Percentiles rank a stretch among this genome's conserved stretches.
Evolutionary conservation across 2,329 filamentous ascomycete species (phyloP).

Genomic region (Aaosphaeria arxii): DNA sequence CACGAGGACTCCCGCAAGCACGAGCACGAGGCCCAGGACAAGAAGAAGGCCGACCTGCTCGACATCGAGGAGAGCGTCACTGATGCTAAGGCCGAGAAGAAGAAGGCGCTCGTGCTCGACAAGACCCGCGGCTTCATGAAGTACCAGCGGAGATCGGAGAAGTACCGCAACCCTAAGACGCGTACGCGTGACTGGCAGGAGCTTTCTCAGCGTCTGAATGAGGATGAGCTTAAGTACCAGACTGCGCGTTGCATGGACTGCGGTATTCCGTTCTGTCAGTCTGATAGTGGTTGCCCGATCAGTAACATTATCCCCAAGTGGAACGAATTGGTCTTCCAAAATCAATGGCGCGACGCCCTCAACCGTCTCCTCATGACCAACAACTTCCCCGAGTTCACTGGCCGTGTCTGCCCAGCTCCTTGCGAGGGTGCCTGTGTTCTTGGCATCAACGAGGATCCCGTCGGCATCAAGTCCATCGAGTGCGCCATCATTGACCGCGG

Average conservation of each 20-base stretch:
- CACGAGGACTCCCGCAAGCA: constrained; percentile 56
- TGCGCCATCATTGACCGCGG: constrained; percentile 97
- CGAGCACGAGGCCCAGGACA: constrained; percentile 60
- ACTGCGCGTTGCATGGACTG: constrained; percentile 98
- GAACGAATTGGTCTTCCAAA: constrained; percentile 72
- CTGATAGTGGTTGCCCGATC: constrained; percentile 91
- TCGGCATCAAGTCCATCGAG: constrained; percentile 97
- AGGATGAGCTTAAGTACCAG: constrained; percentile 96
- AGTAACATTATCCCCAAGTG: constrained; percentile 97
- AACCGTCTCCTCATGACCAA: constrained; percentile 94
- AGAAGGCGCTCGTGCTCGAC: constrained; percentile 89
- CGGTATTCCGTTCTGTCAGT: constrained; percentile 97
- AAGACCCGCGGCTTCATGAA: constrained; percentile 99
- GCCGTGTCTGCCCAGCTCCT: constrained; percentile 92
- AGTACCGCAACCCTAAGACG: constrained; percentile 81
- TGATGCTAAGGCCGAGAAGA: constrained; percentile 82
- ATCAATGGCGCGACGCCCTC: constrained; percentile 86
- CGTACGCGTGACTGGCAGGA: constrained; percentile 93
- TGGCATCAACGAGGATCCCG: constrained; percentile 94
- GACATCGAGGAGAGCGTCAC: constrained; percentile 92
- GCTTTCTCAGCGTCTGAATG: constrained; percentile 79
- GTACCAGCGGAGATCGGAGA: constrained; percentile 87
- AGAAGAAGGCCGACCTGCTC: constrained; percentile 65
- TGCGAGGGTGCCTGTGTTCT: constrained; percentile 95
- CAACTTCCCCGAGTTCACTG: constrained; percentile 98